Conservation (phyloP, 306 rosid genomes). For the Citrullus amarus region DNA sequence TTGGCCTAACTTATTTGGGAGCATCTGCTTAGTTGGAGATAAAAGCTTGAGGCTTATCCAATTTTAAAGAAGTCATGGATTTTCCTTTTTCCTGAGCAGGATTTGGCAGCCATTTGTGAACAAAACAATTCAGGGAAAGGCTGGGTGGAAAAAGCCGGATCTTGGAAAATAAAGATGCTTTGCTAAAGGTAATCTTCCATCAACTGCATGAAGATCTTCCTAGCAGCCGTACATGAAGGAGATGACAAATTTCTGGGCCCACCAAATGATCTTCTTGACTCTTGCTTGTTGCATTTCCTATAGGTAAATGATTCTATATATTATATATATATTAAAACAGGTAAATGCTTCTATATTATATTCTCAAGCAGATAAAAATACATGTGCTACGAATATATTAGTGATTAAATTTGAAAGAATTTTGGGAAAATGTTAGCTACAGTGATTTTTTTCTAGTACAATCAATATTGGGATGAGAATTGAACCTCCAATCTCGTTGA, state of each 20-base stretch:
- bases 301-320: background rate
- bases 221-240: slow-evolving; percentile 3
- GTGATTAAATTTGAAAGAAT: background rate
- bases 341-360: background rate
- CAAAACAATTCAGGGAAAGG: background rate
- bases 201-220: background rate
- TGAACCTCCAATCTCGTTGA: too few species aligned
- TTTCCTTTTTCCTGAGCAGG: slow-evolving; percentile 1
- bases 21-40: slow-evolving; percentile 2
- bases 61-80: background rate
- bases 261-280: background rate
- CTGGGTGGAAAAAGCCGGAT: background rate
- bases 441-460: too few species aligned
- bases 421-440: background rate
- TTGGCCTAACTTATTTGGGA: background rate
- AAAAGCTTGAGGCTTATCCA: slow-evolving; percentile 10
- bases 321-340: background rate
- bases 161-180: background rate
- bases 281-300: background rate
- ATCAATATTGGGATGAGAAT: too few species aligned
- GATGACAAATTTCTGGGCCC: background rate
- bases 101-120: background rate
- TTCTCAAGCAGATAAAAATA: background rate
- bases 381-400: background rate
- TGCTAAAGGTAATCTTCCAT: background rate